phyloP scores from a whole-genome alignment of 768 basidiomycete species.

The Suillus clintonianus region DNA sequence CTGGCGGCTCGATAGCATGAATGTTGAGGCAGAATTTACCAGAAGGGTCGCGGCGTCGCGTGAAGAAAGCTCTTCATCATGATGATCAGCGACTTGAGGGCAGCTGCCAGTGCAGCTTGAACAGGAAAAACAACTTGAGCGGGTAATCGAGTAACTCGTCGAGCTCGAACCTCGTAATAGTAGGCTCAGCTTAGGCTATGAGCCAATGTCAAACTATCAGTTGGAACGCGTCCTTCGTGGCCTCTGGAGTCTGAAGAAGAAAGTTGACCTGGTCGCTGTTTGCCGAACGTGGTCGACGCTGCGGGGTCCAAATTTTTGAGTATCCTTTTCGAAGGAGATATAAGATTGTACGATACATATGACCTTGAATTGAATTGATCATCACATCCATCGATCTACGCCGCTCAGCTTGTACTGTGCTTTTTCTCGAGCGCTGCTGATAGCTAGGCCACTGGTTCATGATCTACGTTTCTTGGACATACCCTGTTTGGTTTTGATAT shows the following conservation, averaged over 20 bases:
- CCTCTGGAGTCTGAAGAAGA: too few species aligned
- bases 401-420: neutral
- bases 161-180: neutral
- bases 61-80: too few species aligned
- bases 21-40: neutral
- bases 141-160: neutral
- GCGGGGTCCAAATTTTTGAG: neutral
- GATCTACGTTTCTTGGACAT: neutral
- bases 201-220: too few species aligned
- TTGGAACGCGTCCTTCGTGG: too few species aligned
- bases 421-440: neutral
- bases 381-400: neutral
- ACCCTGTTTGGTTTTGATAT: constrained; percentile 1
- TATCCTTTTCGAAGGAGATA: neutral
- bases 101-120: neutral
- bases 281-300: neutral
- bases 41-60: too few species aligned
- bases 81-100: neutral
- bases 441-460: neutral
- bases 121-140: neutral
- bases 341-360: neutral
- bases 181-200: too few species aligned
- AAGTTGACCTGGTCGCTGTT: neutral
- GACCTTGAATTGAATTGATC: neutral
- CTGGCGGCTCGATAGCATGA: neutral